Conservation (phyloP, 352 stramenopile species). For the Phytophthora rubi region DNA sequence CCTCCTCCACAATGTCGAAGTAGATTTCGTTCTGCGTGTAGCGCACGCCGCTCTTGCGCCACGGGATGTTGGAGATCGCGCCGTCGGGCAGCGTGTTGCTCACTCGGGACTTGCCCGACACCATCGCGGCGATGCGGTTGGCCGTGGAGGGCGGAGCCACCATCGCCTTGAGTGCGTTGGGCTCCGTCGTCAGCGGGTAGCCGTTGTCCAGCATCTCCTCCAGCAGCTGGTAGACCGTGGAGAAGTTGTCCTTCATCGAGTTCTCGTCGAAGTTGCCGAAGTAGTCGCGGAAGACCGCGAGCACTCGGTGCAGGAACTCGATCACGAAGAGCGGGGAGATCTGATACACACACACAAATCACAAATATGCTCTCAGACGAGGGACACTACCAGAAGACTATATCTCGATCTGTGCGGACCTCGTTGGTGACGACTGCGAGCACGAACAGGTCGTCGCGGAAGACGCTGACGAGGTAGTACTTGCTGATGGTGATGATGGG, state of each 20-base stretch:
- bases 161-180: slow-evolving; percentile 97
- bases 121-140: slow-evolving; percentile 87
- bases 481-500: slow-evolving; percentile 90
- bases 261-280: slow-evolving; percentile 97
- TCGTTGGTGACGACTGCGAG: slow-evolving; percentile 95
- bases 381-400: not conserved
- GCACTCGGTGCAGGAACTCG: slow-evolving; percentile 97
- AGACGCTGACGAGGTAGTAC: slow-evolving; percentile 93
- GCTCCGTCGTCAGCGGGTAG: slow-evolving; percentile 97
- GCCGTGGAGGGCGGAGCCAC: slow-evolving; percentile 95
- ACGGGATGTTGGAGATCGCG: slow-evolving; percentile 96
- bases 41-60: slow-evolving; percentile 95
- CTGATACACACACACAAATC: slow-evolving; percentile 31
- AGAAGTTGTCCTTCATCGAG: slow-evolving; percentile 99
- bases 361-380: not conserved
- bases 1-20: slow-evolving; percentile 98
- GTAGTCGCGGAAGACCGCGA: slow-evolving; percentile 97
- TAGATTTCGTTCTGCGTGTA: slow-evolving; percentile 99
- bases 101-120: slow-evolving; percentile 90
- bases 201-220: slow-evolving; percentile 99
- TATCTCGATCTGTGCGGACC: slow-evolving; percentile 46
- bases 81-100: slow-evolving; percentile 93
- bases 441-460: slow-evolving; percentile 95
- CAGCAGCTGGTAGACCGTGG: slow-evolving; percentile 95
- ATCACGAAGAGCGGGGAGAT: slow-evolving; percentile 92